Percentiles rank a stretch among this genome's conserved stretches.
phyloP scores from a whole-genome alignment of 139 green algal species.

The Ostreobium quekettii region DNA sequence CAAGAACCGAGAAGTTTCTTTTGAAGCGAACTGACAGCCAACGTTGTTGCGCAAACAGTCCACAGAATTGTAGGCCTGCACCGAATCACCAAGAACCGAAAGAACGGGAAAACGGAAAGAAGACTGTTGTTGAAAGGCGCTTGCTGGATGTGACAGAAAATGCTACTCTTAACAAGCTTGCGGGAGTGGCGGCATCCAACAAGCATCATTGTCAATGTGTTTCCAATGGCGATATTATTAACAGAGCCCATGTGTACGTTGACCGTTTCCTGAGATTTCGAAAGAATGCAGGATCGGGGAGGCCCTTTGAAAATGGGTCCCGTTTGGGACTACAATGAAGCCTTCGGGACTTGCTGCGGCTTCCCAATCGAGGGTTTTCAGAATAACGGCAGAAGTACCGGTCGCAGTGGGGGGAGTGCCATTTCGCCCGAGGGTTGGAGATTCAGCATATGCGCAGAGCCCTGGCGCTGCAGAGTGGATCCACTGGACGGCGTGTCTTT shows the following conservation, averaged over 20 bases:
- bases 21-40: no score
- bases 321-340: conserved; percentile 53
- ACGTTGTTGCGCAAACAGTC: no score
- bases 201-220: no score
- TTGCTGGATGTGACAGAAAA: no score
- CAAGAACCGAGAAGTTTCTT: no score
- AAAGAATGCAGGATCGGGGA: conserved; percentile 6
- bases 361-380: conserved; percentile 54
- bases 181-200: no score
- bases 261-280: no score
- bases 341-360: conserved; percentile 71
- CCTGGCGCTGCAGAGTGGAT: conserved; percentile 27
- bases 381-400: conserved; percentile 25
- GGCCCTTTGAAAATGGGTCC: conserved; percentile 12
- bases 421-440: conserved; percentile 59
- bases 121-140: no score
- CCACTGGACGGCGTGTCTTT: conserved; percentile 43
- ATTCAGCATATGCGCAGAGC: conserved; percentile 57
- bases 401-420: conserved; percentile 54
- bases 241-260: no score
- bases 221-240: no score
- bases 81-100: neutral
- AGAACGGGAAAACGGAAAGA: neutral
- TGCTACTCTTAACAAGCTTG: no score
- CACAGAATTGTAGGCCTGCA: no score